These are phyloP conservation scores for Spathaspora passalidarum DNA, from an alignment of 805 yeast genomes.

Conservation along the genomic window DNA sequence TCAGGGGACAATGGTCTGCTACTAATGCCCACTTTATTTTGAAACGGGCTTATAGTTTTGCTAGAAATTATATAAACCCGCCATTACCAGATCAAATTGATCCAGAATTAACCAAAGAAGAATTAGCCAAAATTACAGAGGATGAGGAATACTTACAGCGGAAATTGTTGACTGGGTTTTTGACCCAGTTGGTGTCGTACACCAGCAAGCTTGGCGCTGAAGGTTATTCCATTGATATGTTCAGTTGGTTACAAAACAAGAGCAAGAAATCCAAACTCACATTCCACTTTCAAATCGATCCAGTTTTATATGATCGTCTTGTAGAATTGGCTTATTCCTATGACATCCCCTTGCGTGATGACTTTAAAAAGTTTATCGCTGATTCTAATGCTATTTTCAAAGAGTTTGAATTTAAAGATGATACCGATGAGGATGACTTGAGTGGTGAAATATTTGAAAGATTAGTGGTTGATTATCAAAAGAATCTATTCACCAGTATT, in stretches of 20 bases:
- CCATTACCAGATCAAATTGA: slow-evolving; percentile 45
- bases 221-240: slow-evolving; percentile 24
- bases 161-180: slow-evolving; percentile 58
- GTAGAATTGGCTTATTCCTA: slow-evolving; percentile 52
- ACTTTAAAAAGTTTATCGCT: slow-evolving; percentile 33
- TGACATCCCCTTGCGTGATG: slow-evolving; percentile 57
- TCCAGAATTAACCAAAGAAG: slow-evolving; percentile 31
- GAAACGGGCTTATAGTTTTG: slow-evolving; percentile 63
- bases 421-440: slow-evolving; percentile 16
- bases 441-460: slow-evolving; percentile 39
- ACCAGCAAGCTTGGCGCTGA: slow-evolving; percentile 15
- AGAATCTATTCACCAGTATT: slow-evolving; percentile 23
- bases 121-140: slow-evolving; percentile 36
- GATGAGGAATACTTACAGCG: slow-evolving; percentile 66
- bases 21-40: slow-evolving; percentile 37
- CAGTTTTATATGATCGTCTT: slow-evolving; percentile 17
- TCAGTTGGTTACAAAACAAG: slow-evolving; percentile 18
- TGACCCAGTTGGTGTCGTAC: slow-evolving; percentile 51
- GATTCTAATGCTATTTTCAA: slow-evolving; percentile 44
- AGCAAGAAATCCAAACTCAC: slow-evolving; percentile 4
- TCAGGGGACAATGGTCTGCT: slow-evolving; percentile 3
- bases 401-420: slow-evolving; percentile 16
- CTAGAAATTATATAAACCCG: slow-evolving; percentile 44
- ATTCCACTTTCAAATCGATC: slow-evolving; percentile 9
- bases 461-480: slow-evolving; percentile 42